Conservation (phyloP, 768 basidiomycete genomes). For the Glaciozyma martinii region DNA sequence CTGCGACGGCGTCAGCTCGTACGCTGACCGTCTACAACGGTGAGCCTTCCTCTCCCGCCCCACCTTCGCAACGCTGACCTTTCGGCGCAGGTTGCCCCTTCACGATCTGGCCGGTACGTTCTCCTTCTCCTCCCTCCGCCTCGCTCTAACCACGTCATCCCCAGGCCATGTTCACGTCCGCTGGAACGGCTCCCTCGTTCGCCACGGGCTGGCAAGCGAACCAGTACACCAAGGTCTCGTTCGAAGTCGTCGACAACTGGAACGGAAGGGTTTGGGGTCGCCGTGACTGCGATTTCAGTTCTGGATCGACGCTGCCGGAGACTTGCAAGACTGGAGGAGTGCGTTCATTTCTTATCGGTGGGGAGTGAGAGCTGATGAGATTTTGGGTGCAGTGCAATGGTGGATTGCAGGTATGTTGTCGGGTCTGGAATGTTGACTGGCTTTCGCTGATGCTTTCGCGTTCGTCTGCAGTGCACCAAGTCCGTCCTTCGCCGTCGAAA, state of each 20-base stretch:
- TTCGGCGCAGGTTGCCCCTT: not conserved
- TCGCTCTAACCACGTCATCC: no score
- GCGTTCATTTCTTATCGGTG: no score
- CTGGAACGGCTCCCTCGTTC: slow-evolving; percentile 11
- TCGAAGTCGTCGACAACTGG: slow-evolving; percentile 58
- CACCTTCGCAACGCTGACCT: not conserved
- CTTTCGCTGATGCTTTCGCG: no score
- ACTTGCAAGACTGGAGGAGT: slow-evolving; percentile 42
- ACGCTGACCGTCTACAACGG: not conserved
- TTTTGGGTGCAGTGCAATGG: no score
- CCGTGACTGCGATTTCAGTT: slow-evolving; percentile 42
- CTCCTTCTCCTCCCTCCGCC: no score
- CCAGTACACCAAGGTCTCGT: slow-evolving; percentile 42
- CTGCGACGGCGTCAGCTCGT: not conserved
- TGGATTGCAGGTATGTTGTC: no score
- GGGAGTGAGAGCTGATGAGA: no score
- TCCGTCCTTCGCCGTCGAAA: no score
- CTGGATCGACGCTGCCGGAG: slow-evolving; percentile 37
- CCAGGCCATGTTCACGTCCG: slow-evolving; percentile 24
- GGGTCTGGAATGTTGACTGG: no score
- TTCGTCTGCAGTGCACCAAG: no score
- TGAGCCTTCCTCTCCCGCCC: not conserved
- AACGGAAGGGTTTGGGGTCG: slow-evolving; percentile 52
- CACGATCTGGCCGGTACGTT: slow-evolving; percentile 6
- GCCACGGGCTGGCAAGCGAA: slow-evolving; percentile 30